Conservation (phyloP, 257 asterid genomes). For the Ballota nigra region DNA sequence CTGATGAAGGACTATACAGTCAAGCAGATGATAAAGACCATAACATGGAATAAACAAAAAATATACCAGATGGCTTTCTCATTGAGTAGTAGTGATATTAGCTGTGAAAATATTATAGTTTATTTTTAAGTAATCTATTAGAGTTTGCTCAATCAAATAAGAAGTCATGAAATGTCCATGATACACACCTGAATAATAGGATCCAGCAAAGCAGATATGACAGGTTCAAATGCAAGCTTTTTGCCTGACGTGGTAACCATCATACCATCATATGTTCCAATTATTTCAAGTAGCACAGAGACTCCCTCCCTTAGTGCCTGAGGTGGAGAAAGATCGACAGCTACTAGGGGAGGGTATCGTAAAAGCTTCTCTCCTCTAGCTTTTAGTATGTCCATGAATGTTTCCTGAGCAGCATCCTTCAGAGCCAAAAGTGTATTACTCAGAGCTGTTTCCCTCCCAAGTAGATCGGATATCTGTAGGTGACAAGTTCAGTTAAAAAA, state of each 20-base stretch:
- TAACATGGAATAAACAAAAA: not conserved
- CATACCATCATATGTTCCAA: constrained; percentile 81
- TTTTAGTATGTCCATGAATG: constrained; percentile 82
- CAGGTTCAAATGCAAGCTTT: constrained; percentile 78
- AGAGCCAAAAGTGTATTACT: constrained; percentile 88
- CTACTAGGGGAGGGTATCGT: constrained; percentile 89
- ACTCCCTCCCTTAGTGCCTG: constrained; percentile 89
- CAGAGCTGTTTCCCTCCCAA: constrained; percentile 91
- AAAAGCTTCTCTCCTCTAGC: constrained; percentile 93
- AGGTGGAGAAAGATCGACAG: constrained; percentile 96
- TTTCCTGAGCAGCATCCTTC: constrained; percentile 91
- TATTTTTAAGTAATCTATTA: not conserved
- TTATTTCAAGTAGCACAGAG: constrained; percentile 81
- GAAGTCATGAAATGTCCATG: constrained; percentile 15
- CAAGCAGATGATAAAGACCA: not conserved
- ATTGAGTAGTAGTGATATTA: not conserved
- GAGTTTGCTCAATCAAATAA: not conserved
- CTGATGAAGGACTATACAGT: too few species aligned
- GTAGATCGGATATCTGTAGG: constrained; percentile 80
- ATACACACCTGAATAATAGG: constrained; percentile 85
- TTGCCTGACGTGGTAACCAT: constrained; percentile 79
- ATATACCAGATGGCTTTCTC: not conserved
- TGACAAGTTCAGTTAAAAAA: constrained; percentile 22
- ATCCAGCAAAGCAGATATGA: constrained; percentile 89
- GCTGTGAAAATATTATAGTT: not conserved